Evolutionary conservation across 305 asterid genomes (phyloP).

Genomic region (Galium porrigens): DNA sequence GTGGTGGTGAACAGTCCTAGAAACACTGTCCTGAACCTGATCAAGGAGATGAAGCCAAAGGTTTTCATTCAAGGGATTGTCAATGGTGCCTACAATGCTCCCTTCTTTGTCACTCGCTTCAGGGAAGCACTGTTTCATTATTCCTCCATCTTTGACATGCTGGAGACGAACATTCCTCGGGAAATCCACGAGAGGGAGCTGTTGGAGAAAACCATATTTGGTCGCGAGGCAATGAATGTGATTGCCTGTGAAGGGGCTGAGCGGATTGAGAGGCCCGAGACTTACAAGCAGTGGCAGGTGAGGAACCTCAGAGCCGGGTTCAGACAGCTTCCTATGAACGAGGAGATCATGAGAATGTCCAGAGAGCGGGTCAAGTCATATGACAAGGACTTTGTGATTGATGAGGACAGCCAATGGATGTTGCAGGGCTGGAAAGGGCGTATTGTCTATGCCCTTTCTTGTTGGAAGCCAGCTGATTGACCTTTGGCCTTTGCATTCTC

Average conservation of each 20-base stretch:
- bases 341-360: constrained; percentile 38
- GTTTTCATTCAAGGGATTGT: constrained; percentile 47
- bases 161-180: constrained; percentile 58
- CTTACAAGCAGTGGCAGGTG: constrained; percentile 85
- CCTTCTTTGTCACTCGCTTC: constrained; percentile 67
- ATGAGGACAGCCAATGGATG: constrained; percentile 63
- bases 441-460: constrained; percentile 45
- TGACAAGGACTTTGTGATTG: constrained; percentile 65
- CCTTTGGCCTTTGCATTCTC: constrained; percentile 12
- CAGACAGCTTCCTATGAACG: constrained; percentile 49
- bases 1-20: constrained; percentile 68
- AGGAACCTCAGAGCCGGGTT: constrained; percentile 58
- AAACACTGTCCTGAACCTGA: constrained; percentile 49
- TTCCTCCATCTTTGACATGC: constrained; percentile 63
- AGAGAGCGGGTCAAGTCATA: constrained; percentile 34
- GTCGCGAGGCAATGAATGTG: constrained; percentile 70
- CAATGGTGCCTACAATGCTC: constrained; percentile 71
- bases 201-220: constrained; percentile 46
- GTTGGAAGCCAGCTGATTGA: constrained; percentile 45
- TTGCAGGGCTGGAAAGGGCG: constrained; percentile 97
- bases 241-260: constrained; percentile 80
- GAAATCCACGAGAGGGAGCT: constrained; percentile 57
- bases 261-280: constrained; percentile 85
- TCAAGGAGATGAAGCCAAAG: constrained; percentile 49
- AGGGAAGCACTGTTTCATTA: constrained; percentile 72